These are phyloP conservation scores for Microbotryum silenes-acaulis DNA, from an alignment of 1,284 basidiomycete species.

Conservation along the genomic window DNA sequence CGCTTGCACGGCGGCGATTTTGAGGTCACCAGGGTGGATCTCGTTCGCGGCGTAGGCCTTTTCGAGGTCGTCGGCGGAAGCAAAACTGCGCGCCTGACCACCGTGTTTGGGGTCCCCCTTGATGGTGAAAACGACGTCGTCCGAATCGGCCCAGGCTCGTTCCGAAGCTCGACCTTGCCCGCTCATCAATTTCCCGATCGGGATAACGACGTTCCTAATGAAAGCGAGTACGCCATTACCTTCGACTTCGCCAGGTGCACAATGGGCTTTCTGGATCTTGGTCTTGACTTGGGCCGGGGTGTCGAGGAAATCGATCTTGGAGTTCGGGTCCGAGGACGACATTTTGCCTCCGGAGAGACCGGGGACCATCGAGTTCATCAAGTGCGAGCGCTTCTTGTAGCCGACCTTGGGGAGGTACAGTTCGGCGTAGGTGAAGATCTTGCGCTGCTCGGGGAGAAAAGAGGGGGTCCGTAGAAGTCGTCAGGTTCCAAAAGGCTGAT, in stretches of 20 bases:
- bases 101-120: constrained; percentile 28
- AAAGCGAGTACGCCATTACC: constrained; percentile 92
- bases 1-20: constrained; percentile 66
- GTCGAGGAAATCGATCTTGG: constrained; percentile 97
- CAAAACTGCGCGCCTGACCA: constrained; percentile 16
- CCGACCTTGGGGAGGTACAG: constrained; percentile 88
- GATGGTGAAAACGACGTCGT: constrained; percentile 22
- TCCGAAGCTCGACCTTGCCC: constrained; percentile 35
- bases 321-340: constrained; percentile 95
- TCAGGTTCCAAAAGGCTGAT: constrained; percentile 10
- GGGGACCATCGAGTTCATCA: constrained; percentile 99
- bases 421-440: constrained; percentile 98
- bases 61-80: constrained; percentile 62
- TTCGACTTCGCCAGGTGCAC: constrained; percentile 82
- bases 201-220: constrained; percentile 78
- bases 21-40: constrained; percentile 86
- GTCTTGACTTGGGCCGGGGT: constrained; percentile 69
- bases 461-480: background rate
- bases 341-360: constrained; percentile 92
- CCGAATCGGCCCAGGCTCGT: constrained; percentile 38
- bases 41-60: constrained; percentile 68
- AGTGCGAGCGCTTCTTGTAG: constrained; percentile 87
- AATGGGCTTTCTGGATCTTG: constrained; percentile 90
- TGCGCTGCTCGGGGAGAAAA: constrained; percentile 55
- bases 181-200: constrained; percentile 63